A percentile compares a stretch with the other conserved stretches of the same genome.
Evolutionary conservation across 495 filamentous ascomycete genomes (phyloP).

Genomic region (Haplographium delicatum): DNA sequence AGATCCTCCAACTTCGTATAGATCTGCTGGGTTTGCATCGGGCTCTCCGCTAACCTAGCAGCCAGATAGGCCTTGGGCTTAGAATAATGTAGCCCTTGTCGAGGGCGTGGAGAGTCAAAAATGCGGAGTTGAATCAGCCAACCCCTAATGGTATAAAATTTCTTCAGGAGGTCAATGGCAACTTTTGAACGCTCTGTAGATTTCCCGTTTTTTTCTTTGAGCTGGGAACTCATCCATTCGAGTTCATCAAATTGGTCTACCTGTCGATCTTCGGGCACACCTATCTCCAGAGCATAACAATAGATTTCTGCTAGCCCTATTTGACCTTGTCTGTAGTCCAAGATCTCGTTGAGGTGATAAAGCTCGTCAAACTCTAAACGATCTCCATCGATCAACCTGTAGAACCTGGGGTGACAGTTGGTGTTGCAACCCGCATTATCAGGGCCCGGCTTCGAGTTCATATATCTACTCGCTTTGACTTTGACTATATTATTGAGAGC

Average conservation of each 20-base stretch:
- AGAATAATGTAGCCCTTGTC: constrained; percentile 7
- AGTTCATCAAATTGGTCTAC: constrained; percentile 10
- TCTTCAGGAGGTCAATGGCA: constrained; percentile 8
- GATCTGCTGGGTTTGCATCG: constrained; percentile 5
- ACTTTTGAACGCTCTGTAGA: constrained; percentile 9
- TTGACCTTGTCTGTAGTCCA: constrained; percentile 13
- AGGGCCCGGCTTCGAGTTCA: constrained; percentile 13
- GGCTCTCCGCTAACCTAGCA: constrained; percentile 16
- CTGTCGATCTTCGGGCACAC: constrained; percentile 9
- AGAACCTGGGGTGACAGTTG: constrained; percentile 8
- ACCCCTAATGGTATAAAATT: constrained; percentile 11
- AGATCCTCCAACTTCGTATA: constrained; percentile 16
- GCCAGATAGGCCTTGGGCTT: constrained; percentile 13
- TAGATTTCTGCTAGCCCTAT: constrained; percentile 13
- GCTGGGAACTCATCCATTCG: constrained; percentile 4
- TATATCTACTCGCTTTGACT: constrained; percentile 15
- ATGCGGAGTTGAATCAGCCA: constrained; percentile 7
- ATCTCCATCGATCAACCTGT: constrained; percentile 6
- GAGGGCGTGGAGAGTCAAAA: constrained; percentile 9
- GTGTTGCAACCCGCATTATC: constrained; percentile 15
- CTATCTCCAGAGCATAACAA: constrained; percentile 12
- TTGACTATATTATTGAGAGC: constrained; percentile 18
- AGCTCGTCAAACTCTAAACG: constrained; percentile 11
- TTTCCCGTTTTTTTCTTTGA: constrained; percentile 3
- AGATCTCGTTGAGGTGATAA: constrained; percentile 11